Conservation (phyloP, 768 basidiomycete species). For the Hydnomerulius pinastri region DNA sequence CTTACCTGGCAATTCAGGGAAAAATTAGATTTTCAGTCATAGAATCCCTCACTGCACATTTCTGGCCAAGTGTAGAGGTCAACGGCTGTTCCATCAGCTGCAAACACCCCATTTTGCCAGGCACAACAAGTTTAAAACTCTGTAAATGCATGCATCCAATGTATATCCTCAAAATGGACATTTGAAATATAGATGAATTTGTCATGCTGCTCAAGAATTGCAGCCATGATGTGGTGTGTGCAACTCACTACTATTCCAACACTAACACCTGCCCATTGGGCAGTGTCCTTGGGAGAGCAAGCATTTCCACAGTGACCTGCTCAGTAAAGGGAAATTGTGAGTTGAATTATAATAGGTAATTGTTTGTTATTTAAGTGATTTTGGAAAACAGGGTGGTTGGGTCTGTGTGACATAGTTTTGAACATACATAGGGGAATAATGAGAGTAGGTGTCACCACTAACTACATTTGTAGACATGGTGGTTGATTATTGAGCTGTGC, state of each 20-base stretch:
- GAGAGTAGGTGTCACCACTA: too few species aligned
- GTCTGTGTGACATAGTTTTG: too few species aligned
- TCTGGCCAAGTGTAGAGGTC: too few species aligned
- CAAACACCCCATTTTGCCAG: too few species aligned
- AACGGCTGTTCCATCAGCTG: too few species aligned
- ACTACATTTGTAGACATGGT: too few species aligned
- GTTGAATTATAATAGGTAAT: slow-evolving; percentile 27
- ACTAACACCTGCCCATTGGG: slow-evolving; percentile 2
- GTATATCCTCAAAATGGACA: neutral
- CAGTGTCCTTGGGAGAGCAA: neutral
- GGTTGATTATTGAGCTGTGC: too few species aligned
- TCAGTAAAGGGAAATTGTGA: slow-evolving; percentile 25
- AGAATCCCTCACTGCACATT: too few species aligned
- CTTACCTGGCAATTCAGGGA: too few species aligned
- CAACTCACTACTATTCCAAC: neutral
- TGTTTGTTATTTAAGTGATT: slow-evolving; percentile 9
- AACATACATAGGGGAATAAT: too few species aligned
- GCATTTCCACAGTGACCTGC: slow-evolving; percentile 31
- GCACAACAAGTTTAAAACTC: too few species aligned
- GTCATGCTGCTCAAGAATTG: neutral
- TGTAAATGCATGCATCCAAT: neutral
- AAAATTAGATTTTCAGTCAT: too few species aligned
- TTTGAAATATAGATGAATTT: neutral
- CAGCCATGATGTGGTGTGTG: neutral
- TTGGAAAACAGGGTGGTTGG: neutral